These are phyloP conservation scores for Serendipita indica DNA, from an alignment of 768 basidiomycete species.

Conservation along the genomic window DNA sequence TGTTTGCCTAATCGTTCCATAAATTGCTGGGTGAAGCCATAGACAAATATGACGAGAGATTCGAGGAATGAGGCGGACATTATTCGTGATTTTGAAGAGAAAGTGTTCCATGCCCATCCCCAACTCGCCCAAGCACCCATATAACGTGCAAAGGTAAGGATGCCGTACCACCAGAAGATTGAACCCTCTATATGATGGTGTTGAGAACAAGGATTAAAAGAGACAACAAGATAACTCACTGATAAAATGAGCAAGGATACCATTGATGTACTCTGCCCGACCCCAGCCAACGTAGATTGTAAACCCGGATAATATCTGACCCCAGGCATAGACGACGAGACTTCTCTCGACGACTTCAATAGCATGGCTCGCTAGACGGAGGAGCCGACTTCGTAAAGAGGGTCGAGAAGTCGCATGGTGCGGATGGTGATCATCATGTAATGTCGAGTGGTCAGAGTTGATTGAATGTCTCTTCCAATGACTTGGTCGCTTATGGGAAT, in stretches of 20 bases:
- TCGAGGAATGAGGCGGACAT: slow-evolving; percentile 66
- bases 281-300: slow-evolving; percentile 80
- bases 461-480: slow-evolving; percentile 39
- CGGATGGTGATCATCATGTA: slow-evolving; percentile 21
- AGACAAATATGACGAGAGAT: slow-evolving; percentile 67
- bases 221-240: slow-evolving; percentile 34
- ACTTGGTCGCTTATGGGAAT: slow-evolving; percentile 38
- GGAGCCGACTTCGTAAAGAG: slow-evolving; percentile 18
- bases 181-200: slow-evolving; percentile 49
- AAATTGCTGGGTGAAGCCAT: slow-evolving; percentile 87
- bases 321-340: slow-evolving; percentile 59
- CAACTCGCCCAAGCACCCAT: slow-evolving; percentile 71
- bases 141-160: slow-evolving; percentile 86
- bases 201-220: background rate
- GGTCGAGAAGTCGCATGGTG: background rate
- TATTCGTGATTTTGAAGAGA: slow-evolving; percentile 22
- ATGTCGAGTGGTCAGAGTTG: background rate
- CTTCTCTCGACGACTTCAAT: slow-evolving; percentile 45
- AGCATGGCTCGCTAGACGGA: slow-evolving; percentile 30
- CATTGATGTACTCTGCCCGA: slow-evolving; percentile 60
- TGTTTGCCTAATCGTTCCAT: slow-evolving; percentile 88
- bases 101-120: slow-evolving; percentile 89
- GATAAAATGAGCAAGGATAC: slow-evolving; percentile 81
- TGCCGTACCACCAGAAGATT: slow-evolving; percentile 86
- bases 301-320: slow-evolving; percentile 51